Conservation (phyloP, 2,329 filamentous ascomycete species). For the Aureobasidium lini region DNA sequence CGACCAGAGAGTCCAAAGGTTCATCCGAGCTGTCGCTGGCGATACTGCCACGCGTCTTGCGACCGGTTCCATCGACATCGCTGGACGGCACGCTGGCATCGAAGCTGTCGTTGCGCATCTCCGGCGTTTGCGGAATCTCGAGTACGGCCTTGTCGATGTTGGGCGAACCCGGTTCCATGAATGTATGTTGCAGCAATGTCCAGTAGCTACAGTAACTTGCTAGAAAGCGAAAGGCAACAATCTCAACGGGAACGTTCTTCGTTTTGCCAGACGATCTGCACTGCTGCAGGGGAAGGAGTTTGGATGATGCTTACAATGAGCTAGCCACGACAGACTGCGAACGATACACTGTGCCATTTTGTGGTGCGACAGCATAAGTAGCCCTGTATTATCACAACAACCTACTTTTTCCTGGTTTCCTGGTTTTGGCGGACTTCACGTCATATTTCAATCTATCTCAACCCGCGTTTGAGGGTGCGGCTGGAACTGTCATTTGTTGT, state of each 20-base stretch:
- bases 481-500: conserved; percentile 7
- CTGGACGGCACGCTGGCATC: not conserved
- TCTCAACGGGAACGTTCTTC: conserved; percentile 7
- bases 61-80: not conserved
- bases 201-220: conserved; percentile 1
- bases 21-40: conserved; percentile 8
- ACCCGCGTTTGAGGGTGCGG: conserved; percentile 1
- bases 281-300: conserved; percentile 3
- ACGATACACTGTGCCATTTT: conserved; percentile 1
- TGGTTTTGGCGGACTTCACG: not conserved
- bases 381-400: not conserved
- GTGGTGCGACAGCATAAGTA: not conserved
- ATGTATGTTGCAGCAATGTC: not conserved
- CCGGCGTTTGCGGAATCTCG: not conserved
- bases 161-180: not conserved
- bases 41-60: conserved; percentile 9
- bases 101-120: conserved; percentile 12
- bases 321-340: conserved; percentile 6
- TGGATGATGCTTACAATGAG: conserved; percentile 11
- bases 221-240: not conserved
- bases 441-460: conserved; percentile 8
- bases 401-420: not conserved
- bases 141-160: not conserved
- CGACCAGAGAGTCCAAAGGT: not conserved
- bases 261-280: not conserved